phyloP scores from a whole-genome alignment of 257 asterid species.

The Nicotiana sylvestris region DNA sequence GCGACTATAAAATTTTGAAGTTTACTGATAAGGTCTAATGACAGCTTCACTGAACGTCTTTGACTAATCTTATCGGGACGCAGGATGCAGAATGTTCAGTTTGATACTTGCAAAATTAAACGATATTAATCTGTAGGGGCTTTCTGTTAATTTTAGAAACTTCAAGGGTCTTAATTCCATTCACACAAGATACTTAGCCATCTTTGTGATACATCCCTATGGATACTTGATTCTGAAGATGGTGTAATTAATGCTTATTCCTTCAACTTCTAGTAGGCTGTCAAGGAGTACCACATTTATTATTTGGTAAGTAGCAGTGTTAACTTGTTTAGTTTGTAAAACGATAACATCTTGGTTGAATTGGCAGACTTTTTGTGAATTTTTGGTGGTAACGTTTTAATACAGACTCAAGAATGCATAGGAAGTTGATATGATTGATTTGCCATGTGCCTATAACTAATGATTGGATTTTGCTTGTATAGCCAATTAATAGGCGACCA shows the following conservation, averaged over 20 bases:
- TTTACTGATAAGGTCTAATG: neutral
- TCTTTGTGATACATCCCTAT: neutral
- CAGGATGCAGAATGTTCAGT: neutral
- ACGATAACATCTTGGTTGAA: neutral
- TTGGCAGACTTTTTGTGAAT: neutral
- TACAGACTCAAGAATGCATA: neutral
- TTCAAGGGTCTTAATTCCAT: neutral
- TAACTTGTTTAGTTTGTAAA: neutral
- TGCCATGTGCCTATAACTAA: neutral
- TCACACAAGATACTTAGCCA: neutral
- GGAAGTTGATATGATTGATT: neutral
- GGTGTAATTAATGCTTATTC: neutral
- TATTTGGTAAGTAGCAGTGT: neutral
- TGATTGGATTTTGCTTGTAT: constrained; percentile 18
- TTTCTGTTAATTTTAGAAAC: neutral
- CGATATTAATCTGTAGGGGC: neutral
- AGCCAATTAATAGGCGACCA: constrained; percentile 72
- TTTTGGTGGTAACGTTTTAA: neutral
- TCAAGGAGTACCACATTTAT: neutral
- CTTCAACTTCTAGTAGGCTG: neutral
- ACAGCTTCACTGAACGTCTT: neutral
- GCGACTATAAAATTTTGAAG: neutral
- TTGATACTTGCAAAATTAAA: neutral
- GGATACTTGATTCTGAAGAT: neutral
- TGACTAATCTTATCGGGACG: neutral